Conservation (phyloP, 2,329 filamentous ascomycete genomes). For the Fusarium hainanense region DNA sequence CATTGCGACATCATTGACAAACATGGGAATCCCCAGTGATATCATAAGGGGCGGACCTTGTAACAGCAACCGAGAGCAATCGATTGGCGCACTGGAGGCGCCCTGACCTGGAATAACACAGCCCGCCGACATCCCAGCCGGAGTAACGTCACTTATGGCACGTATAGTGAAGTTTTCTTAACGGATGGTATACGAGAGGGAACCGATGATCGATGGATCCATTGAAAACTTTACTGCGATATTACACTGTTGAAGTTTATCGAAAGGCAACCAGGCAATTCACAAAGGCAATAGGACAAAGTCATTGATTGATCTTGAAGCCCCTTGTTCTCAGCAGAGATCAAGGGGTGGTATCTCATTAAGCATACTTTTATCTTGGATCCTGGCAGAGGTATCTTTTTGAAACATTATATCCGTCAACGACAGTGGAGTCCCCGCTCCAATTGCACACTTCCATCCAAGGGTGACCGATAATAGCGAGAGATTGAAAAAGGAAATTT, state of each 20-base stretch:
- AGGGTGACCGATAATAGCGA: constrained; percentile 39
- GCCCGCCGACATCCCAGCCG: not conserved
- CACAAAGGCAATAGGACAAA: constrained; percentile 6
- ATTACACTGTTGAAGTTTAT: not conserved
- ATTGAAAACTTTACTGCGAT: constrained; percentile 2
- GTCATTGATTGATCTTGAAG: constrained; percentile 17
- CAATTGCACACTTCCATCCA: constrained; percentile 36
- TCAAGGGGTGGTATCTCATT: constrained; percentile 37
- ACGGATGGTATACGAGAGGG: constrained; percentile 33
- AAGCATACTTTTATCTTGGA: constrained; percentile 45
- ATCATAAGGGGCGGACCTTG: constrained; percentile 26
- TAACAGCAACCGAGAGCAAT: constrained; percentile 18
- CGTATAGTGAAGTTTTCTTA: constrained; percentile 13
- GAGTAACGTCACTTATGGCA: constrained; percentile 38
- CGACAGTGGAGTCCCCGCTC: constrained; percentile 39
- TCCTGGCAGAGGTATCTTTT: constrained; percentile 44
- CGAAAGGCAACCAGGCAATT: not conserved
- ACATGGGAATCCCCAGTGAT: constrained; percentile 42
- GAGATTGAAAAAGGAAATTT: constrained; percentile 34
- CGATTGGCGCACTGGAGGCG: constrained; percentile 13
- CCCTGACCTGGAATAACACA: constrained; percentile 18
- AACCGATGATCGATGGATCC: constrained; percentile 32
- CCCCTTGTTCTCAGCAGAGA: constrained; percentile 23
- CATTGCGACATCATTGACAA: constrained; percentile 18
- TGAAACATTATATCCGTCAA: constrained; percentile 41